Conservation (phyloP, 148 eudicot genomes). For the Chenopodium formosanum region DNA sequence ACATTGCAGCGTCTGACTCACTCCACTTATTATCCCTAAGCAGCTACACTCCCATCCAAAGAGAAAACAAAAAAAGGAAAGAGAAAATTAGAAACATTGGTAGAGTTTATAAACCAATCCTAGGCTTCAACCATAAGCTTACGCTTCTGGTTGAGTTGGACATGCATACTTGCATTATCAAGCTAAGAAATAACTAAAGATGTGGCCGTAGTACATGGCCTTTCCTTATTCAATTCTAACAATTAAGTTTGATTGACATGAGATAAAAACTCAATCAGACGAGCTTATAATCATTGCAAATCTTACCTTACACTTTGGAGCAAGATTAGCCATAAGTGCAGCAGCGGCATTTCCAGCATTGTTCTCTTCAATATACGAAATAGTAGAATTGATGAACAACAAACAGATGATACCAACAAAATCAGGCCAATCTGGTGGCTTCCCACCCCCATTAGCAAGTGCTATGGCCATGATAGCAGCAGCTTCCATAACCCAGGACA, state of each 20-base stretch:
- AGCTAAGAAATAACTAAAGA: background rate
- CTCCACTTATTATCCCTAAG: conserved; percentile 86
- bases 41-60: conserved; percentile 35
- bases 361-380: conserved; percentile 94
- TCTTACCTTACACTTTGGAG: conserved; percentile 93
- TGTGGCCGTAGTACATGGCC: background rate
- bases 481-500: conserved; percentile 98
- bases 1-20: conserved; percentile 74
- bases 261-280: too few relatives aligned
- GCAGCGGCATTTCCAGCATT: conserved; percentile 98
- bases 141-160: too few relatives aligned
- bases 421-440: conserved; percentile 96
- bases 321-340: conserved; percentile 99
- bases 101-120: too few relatives aligned
- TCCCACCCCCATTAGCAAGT: conserved; percentile 74
- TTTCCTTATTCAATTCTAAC: too few relatives aligned
- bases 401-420: conserved; percentile 80
- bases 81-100: too few relatives aligned
- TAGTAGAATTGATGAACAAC: conserved; percentile 88
- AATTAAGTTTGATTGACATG: too few relatives aligned
- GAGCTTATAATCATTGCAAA: background rate
- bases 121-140: too few relatives aligned
- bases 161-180: background rate
- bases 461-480: conserved; percentile 96
- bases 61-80: background rate